phyloP scores from a whole-genome alignment of 2,329 filamentous ascomycete genomes.

The Penicillium sp. region DNA sequence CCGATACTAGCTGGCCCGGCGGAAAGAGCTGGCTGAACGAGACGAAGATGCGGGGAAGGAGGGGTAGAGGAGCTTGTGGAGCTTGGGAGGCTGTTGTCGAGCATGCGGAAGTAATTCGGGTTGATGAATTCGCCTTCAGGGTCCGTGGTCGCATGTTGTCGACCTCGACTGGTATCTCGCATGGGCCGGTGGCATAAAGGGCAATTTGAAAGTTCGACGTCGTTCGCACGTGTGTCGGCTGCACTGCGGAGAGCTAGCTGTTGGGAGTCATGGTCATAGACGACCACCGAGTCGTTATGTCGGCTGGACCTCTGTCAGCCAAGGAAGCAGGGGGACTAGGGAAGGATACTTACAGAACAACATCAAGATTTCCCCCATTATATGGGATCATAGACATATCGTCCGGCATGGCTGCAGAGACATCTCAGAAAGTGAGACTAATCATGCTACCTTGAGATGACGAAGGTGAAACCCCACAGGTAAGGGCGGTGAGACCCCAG shows the following conservation, averaged over 20 bases:
- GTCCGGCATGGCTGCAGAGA: slow-evolving; percentile 30
- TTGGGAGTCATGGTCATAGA: slow-evolving; percentile 81
- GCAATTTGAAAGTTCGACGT: slow-evolving; percentile 67
- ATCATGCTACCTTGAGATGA: slow-evolving; percentile 2
- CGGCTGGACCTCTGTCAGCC: slow-evolving; percentile 58
- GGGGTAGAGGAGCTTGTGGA: slow-evolving; percentile 47
- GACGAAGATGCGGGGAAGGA: slow-evolving; percentile 51
- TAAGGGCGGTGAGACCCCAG: slow-evolving; percentile 10
- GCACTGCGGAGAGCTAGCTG: slow-evolving; percentile 77
- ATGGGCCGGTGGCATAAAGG: slow-evolving; percentile 85
- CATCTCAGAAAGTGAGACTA: slow-evolving; percentile 3
- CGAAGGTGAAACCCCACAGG: slow-evolving; percentile 1
- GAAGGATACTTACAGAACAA: slow-evolving; percentile 43
- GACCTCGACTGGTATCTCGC: slow-evolving; percentile 49
- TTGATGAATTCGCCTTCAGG: slow-evolving; percentile 71
- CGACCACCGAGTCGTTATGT: slow-evolving; percentile 87
- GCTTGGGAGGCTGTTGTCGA: slow-evolving; percentile 61
- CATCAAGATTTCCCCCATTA: slow-evolving; percentile 42
- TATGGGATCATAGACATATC: slow-evolving; percentile 47
- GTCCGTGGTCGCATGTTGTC: slow-evolving; percentile 30
- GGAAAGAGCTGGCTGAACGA: slow-evolving; percentile 49
- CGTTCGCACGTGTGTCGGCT: slow-evolving; percentile 45
- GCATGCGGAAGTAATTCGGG: slow-evolving; percentile 93
- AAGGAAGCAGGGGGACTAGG: background rate
- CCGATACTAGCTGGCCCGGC: slow-evolving; percentile 49